phyloP scores from a whole-genome alignment of 176 grass and related monocot species.

The Olyra latifolia region DNA sequence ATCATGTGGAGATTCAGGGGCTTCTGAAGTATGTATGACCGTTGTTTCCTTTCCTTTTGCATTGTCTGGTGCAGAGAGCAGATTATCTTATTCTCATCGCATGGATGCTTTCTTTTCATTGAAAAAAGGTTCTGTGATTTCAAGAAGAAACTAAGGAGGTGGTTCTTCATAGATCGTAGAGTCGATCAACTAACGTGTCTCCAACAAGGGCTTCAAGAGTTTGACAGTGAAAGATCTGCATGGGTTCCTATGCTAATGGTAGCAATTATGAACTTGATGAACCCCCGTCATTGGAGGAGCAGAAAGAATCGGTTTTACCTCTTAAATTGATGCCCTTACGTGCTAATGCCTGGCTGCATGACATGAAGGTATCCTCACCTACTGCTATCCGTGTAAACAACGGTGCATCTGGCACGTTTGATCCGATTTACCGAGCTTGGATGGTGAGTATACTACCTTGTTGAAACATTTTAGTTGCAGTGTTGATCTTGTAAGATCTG shows the following conservation, averaged over 20 bases:
- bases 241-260: conserved; percentile 32
- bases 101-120: conserved; percentile 2
- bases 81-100: not conserved
- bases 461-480: not conserved
- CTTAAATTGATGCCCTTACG: conserved; percentile 11
- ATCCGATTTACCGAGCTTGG: conserved; percentile 40
- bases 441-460: conserved; percentile 25
- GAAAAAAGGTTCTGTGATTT: not conserved
- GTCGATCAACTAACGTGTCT: not conserved
- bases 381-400: conserved; percentile 28
- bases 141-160: conserved; percentile 11
- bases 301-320: conserved; percentile 12
- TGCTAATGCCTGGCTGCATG: conserved; percentile 33
- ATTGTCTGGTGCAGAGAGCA: not conserved
- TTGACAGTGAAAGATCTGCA: conserved; percentile 7
- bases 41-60: conserved; percentile 9
- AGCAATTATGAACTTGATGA: not conserved
- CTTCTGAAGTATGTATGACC: conserved; percentile 26
- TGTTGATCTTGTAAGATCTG: not conserved
- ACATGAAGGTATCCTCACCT: conserved; percentile 55
- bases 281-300: not conserved
- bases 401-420: not conserved
- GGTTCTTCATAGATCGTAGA: conserved; percentile 2
- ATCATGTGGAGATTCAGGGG: not conserved
- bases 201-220: not conserved